phyloP scores from a whole-genome alignment of 2,329 filamentous ascomycete species.

The Diaporthe sp. region DNA sequence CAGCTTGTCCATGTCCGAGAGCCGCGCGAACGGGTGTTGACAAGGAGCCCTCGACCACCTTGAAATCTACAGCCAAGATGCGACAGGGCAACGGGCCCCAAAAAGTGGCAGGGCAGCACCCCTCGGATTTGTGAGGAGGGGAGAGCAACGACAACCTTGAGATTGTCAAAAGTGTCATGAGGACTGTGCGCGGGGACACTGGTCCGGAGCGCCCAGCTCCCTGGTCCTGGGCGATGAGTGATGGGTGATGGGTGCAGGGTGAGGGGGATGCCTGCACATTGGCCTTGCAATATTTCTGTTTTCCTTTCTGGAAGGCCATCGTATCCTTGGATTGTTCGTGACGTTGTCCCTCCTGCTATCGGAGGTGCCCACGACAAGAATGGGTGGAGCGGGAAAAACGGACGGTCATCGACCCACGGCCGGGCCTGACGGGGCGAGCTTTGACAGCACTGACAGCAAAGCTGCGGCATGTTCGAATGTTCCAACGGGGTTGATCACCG shows the following conservation, averaged over 20 bases:
- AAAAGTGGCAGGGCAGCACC: background rate
- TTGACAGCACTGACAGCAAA: constrained; percentile 32
- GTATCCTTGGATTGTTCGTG: background rate
- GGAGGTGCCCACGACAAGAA: background rate
- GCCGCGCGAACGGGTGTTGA: constrained; percentile 26
- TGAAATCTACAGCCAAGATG: constrained; percentile 20
- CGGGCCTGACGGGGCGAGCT: constrained; percentile 18
- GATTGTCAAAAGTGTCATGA: constrained; percentile 25
- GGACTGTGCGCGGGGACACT: constrained; percentile 30
- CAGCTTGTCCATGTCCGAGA: constrained; percentile 27
- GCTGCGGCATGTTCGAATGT: constrained; percentile 22
- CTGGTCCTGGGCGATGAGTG: constrained; percentile 12
- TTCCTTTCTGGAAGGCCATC: background rate
- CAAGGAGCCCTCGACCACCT: constrained; percentile 31
- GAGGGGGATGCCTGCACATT: constrained; percentile 7
- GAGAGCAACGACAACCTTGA: background rate
- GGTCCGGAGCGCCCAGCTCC: constrained; percentile 18
- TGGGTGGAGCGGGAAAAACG: constrained; percentile 15
- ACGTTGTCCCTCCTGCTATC: background rate
- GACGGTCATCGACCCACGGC: constrained; percentile 25
- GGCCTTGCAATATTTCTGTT: background rate
- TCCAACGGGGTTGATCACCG: constrained; percentile 13
- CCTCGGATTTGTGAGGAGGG: background rate
- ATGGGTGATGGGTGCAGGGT: background rate
- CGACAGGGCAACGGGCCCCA: constrained; percentile 10